Base-by-base conservation (phyloP, 1,139 yeast genomes). In the Debaryomycetaceae sp. region DNA sequence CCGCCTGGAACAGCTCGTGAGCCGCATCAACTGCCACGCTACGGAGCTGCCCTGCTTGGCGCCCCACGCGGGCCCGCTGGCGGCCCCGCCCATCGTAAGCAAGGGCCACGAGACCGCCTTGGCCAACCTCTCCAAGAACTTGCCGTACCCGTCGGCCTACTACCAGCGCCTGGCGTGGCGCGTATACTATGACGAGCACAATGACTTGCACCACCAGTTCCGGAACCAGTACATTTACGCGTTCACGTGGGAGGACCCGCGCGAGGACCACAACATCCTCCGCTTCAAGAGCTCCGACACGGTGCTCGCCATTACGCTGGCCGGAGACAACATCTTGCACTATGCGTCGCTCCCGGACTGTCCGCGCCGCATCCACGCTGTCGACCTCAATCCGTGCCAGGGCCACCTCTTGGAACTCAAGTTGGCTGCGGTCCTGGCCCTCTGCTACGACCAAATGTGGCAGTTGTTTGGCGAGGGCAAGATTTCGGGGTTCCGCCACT, bases 211-310 rank as follows among this genome's bases (percentile, higher is more conserved):
- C 46, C 70, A 68, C 28, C 87, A 80, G 50, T 81, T 81, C 59
- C 73, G 69, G 35, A 67, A 78, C 47, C 86, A 80, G 53, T 81
- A 79, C 51, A 81, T 81, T 34, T 81, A 81, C 47, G 87, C 93
- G 3, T 81, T 81, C 54, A 81, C 92, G 7, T 81, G 94, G 94
- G 94, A 81, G 54, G 93, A 81, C 49, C 93, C 93, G 21, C 67
- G 80, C 33, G 92, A 79, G 53, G 94, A 81, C 53, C 69, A 74
- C 38, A 64, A 66, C 26, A 76, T 81, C 34, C 62, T 81, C 41
- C 67, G 74, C 29, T 62, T 81, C 42, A 60, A 63, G 23, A 55
- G 72, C 12, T 62, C 68, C 20, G 94, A 81, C 44, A 77, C 83
- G 2, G 82, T 81, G 7, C 63, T 81, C 42, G 90, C 90, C 16